A percentile compares a stretch with the other conserved stretches of the same genome.
Conservation (phyloP, 2,329 filamentous ascomycete species). For the Graphiopsis chlorocephala region DNA sequence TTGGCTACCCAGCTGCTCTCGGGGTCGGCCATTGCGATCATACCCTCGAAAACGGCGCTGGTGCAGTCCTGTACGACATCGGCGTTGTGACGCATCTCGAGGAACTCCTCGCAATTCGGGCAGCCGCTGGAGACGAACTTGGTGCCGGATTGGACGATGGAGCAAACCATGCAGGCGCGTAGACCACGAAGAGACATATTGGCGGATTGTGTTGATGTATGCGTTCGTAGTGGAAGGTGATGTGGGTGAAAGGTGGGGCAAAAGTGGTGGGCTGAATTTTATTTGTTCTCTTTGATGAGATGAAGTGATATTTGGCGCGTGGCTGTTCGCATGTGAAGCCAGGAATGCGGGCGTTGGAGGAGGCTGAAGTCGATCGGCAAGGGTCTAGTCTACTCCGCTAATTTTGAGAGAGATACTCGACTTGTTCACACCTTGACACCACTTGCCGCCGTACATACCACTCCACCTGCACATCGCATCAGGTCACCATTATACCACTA, state of each 20-base stretch:
- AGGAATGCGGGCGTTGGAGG: constrained; percentile 4
- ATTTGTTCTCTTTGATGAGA: neutral
- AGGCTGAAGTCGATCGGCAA: neutral
- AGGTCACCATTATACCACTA: neutral
- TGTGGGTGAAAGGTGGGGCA: neutral
- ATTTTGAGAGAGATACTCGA: neutral
- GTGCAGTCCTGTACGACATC: constrained; percentile 91
- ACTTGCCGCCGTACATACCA: neutral
- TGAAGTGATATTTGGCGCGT: neutral
- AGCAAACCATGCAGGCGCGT: constrained; percentile 98
- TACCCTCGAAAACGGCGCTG: constrained; percentile 90
- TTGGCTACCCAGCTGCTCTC: constrained; percentile 88
- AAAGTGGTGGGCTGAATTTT: neutral
- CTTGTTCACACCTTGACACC: neutral
- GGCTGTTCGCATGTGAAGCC: constrained; percentile 1
- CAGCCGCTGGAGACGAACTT: constrained; percentile 86
- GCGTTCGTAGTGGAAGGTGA: neutral
- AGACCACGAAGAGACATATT: constrained; percentile 68
- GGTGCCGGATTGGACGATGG: constrained; percentile 78
- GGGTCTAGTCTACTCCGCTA: neutral
- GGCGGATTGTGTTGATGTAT: constrained; percentile 10
- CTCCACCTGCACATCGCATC: neutral
- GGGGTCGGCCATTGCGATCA: constrained; percentile 84
- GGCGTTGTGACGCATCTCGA: constrained; percentile 68
- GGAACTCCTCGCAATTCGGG: constrained; percentile 93